A percentile compares a stretch with the other conserved stretches of the same genome.
These are phyloP conservation scores for Primulina huaijiensis DNA, from an alignment of 257 asterid genomes.

Conservation along the genomic window DNA sequence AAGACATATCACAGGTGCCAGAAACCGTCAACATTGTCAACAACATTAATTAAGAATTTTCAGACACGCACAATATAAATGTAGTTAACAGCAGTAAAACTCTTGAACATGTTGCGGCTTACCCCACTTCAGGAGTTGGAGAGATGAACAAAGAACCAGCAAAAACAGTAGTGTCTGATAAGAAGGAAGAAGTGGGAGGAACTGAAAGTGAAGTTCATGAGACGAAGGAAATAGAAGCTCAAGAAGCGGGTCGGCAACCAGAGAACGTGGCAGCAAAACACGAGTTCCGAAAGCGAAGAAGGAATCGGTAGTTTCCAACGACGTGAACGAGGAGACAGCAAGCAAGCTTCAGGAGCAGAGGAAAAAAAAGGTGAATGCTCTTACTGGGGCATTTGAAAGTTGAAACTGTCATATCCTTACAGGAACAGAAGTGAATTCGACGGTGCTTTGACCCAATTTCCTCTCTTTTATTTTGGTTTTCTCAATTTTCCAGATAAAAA, in stretches of 20 bases:
- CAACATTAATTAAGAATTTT: not conserved
- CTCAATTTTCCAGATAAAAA: no score
- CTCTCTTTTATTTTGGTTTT: no score
- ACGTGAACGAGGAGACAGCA: constrained; percentile 68
- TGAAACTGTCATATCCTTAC: constrained; percentile 63
- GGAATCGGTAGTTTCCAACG: constrained; percentile 47
- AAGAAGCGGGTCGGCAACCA: constrained; percentile 22
- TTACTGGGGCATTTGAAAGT: constrained; percentile 85
- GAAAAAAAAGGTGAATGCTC: constrained; percentile 67
- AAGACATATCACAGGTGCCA: constrained; percentile 7
- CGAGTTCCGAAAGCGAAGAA: constrained; percentile 34
- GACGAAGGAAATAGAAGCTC: constrained; percentile 17
- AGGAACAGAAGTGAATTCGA: constrained; percentile 39
- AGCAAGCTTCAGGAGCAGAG: constrained; percentile 62
- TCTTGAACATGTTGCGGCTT: not conserved
- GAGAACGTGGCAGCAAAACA: constrained; percentile 14
- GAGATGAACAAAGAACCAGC: constrained; percentile 17
- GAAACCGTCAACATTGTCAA: constrained; percentile 2
- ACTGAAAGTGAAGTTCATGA: constrained; percentile 11
- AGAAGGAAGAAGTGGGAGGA: constrained; percentile 5
- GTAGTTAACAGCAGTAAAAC: not conserved
- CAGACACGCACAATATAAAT: not conserved
- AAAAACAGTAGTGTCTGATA: not conserved
- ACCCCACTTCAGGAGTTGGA: constrained; percentile 10
- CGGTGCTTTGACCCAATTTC: no score